Evolutionary conservation across 108 stramenopile genomes (phyloP).

Genomic region (Fistulifera solaris): DNA sequence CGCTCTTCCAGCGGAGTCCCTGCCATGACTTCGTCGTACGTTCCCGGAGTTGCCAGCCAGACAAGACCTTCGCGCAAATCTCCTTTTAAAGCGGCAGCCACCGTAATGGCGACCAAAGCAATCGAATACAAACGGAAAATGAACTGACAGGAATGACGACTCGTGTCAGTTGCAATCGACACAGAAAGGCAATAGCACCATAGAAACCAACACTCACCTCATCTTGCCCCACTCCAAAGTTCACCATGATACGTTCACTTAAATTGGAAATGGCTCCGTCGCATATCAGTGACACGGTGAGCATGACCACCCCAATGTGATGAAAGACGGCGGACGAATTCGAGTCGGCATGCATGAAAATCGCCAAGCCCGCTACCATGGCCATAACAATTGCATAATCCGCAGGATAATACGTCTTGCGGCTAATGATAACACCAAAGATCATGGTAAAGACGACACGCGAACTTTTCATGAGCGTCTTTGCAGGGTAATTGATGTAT

Average conservation of each 20-base stretch:
- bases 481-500: conserved; percentile 88
- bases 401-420: conserved; percentile 44
- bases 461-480: conserved; percentile 79
- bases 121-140: conserved; percentile 82
- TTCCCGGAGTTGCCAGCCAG: conserved; percentile 62
- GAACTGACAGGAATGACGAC: conserved; percentile 19
- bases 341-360: conserved; percentile 87
- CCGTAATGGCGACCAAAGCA: conserved; percentile 63
- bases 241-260: conserved; percentile 76
- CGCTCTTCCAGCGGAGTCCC: conserved; percentile 40
- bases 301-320: conserved; percentile 70
- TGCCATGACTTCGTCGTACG: conserved; percentile 61
- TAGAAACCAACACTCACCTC: conserved; percentile 20
- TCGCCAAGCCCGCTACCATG: conserved; percentile 73
- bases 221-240: conserved; percentile 80
- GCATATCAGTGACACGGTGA: conserved; percentile 67
- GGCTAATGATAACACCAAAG: conserved; percentile 67
- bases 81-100: conserved; percentile 56
- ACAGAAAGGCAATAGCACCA: too few species aligned
- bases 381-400: conserved; percentile 71
- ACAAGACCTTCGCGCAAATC: conserved; percentile 59
- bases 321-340: conserved; percentile 72
- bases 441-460: conserved; percentile 88
- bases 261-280: conserved; percentile 82
- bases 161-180: too few species aligned